A percentile compares a stretch with the other conserved stretches of the same genome.
Conservation (phyloP, 2,329 filamentous ascomycete species). For the Hypoxylon sp. region DNA sequence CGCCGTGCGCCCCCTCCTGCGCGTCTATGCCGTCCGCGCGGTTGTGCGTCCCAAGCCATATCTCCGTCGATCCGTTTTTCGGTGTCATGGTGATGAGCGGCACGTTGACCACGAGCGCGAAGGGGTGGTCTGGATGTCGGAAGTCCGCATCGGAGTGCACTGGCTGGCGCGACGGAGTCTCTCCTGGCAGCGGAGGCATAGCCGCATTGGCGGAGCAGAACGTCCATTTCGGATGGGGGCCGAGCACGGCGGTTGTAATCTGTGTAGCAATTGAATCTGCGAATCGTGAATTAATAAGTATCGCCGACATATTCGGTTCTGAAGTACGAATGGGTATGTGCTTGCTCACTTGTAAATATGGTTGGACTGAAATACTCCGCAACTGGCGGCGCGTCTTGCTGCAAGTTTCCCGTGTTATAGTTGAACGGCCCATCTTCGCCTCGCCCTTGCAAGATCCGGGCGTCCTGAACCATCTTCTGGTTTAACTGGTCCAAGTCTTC, state of each 20-base stretch:
- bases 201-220: slow-evolving; percentile 70
- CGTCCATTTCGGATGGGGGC: slow-evolving; percentile 65
- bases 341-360: slow-evolving; percentile 64
- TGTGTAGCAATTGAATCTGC: slow-evolving; percentile 67
- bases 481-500: slow-evolving; percentile 67
- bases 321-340: not conserved
- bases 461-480: slow-evolving; percentile 69
- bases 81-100: slow-evolving; percentile 63
- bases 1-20: slow-evolving; percentile 64
- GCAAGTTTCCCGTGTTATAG: slow-evolving; percentile 71
- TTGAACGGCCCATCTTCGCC: slow-evolving; percentile 70
- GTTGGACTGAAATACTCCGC: slow-evolving; percentile 60
- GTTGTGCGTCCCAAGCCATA: slow-evolving; percentile 69
- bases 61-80: slow-evolving; percentile 67
- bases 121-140: slow-evolving; percentile 64
- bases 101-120: slow-evolving; percentile 67
- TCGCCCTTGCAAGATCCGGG: slow-evolving; percentile 60
- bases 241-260: slow-evolving; percentile 65
- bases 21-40: slow-evolving; percentile 48
- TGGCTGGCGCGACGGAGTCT: slow-evolving; percentile 60
- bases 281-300: not conserved
- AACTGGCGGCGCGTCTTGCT: slow-evolving; percentile 69
- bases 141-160: slow-evolving; percentile 72
- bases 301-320: not conserved
- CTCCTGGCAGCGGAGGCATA: slow-evolving; percentile 61